Evolutionary conservation across 192 early-diverging fungal genomes (phyloP), one percentile per base, ranked within the genome.

Genomic region (Lunasporangiospora selenospora): DNA sequence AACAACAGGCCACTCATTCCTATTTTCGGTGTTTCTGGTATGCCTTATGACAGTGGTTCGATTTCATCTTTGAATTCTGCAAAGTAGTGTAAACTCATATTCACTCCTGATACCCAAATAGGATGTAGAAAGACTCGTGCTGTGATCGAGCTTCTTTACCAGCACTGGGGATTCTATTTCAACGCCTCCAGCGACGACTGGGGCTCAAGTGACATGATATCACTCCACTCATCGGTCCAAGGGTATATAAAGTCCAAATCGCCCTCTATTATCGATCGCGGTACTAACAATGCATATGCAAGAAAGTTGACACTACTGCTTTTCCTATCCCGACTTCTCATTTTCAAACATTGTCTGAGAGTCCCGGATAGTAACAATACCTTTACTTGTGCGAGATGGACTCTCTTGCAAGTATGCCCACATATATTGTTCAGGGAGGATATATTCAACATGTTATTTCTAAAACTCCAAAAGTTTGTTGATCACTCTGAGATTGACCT

Each of bases 301-400:
- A 12, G 41, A 12, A 43, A 43, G 41, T 18, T 43, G 5, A 43
- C 41, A 18, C 41, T 43, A 6, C 21, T 43, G n/a, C 41, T 43
- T 19, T 43, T 43, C 16, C 41, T 43, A 12, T 43, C 41, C 21
- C 41, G 41, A 43, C 41, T 43, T 19, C 41, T 43, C 41, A 43
- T 43, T n/a, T n/a, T 43, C 41, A 43, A 43, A n/a, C 21, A 43
- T 19, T 43, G 41, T n/a, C 16, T 43, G 5, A 19, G 41, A 6
- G 41, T 43, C 21, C 9, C 41, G 5, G 41, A 19, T 13, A 18
- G 41, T 19, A n/a, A 12, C 21, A 19, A 43, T 12, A 43, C 41
- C 4, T 43, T 43, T 19, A 13, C 41, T 18, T 18, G 41, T 43
- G 41, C 41, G 21, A 43, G 41, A 43, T 43, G 41, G 41, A 43